Base-by-base conservation (phyloP, 176 grass and related monocot species). In the Triticum aestivum region DNA sequence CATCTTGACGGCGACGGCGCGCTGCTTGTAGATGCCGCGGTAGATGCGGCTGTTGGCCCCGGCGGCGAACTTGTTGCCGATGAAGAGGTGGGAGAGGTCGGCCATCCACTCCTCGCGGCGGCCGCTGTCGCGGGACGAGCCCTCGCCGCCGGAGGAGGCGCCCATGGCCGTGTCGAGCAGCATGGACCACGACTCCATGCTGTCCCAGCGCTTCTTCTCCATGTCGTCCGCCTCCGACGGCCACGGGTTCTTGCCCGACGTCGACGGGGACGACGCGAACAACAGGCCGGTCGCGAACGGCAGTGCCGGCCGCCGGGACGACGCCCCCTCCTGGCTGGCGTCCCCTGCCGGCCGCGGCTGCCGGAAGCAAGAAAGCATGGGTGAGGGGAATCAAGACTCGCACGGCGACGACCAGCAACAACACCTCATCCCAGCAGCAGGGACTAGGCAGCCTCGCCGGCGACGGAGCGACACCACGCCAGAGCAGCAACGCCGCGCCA, bases 201-300 rank as follows among this genome's bases (percentile, higher is more conserved):
- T 99, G 84, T 99, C 94, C 97, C 97, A 99, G 45, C 97, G 85
- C 79, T 88, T 99, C 92, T 94, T 99, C 88, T 99, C 97, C 97
- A 99, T 99, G 80, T 92, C 90, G 84, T 99, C 97, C 79, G 90
- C 72, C 66, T 96, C 97, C 3, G 92, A 21, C 3, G 81, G 42
- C 77, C 58, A 70, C 9, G 84, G 77, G 33, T 66, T 66, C 89
- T 78, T 90, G 27, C 75, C 89, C 26, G 80, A 75, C 80, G 87
- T 68, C 41, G 91, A 87, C 34, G 84, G 82, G 2, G 91, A 87
- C 32, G 66, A 74, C 62, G 73, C 58, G 54, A 89, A 92, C 56
- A 84, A 56, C 56, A 84, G 75, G 75, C 66, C 39, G 3, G 90
- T 59, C 69, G 85, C 65, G 61, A 87, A 88, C 38, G 83, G 66